These are phyloP conservation scores for Bipolaris gigantea DNA, from an alignment of 2,329 filamentous ascomycete genomes.

Conservation along the genomic window DNA sequence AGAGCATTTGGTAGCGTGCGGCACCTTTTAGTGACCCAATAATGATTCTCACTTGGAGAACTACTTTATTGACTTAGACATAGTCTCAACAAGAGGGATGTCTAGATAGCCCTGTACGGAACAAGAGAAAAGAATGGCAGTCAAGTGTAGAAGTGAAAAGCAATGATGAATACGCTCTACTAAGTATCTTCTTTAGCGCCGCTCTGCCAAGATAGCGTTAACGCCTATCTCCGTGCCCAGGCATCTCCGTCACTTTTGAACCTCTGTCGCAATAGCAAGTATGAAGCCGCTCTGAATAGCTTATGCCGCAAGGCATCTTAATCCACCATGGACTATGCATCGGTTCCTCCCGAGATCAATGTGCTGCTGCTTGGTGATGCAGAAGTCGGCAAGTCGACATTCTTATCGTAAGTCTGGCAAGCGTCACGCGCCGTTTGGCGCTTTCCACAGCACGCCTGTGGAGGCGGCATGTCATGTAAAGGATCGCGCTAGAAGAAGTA, in stretches of 20 bases:
- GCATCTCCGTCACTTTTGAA: not conserved
- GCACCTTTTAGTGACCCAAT: not conserved
- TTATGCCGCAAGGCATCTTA: not conserved
- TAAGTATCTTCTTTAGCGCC: not conserved
- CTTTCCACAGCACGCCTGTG: not conserved
- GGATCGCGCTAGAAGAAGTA: too few relatives aligned
- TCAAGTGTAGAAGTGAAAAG: too few relatives aligned
- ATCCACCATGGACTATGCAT: conserved; percentile 23
- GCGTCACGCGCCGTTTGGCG: not conserved
- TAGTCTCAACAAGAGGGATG: too few relatives aligned
- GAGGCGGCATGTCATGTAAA: not conserved
- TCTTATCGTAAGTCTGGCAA: conserved; percentile 58
- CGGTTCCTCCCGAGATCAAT: conserved; percentile 32
- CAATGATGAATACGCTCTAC: not conserved
- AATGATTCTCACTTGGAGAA: too few relatives aligned
- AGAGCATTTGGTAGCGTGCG: not conserved
- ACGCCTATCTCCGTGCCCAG: conserved; percentile 13
- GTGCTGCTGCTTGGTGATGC: conserved; percentile 62
- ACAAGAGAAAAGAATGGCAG: too few relatives aligned
- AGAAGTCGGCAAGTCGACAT: conserved; percentile 64
- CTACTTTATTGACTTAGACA: too few relatives aligned
- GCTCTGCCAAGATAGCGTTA: conserved; percentile 9
- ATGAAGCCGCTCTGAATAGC: conserved; percentile 20
- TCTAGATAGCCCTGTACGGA: too few relatives aligned
- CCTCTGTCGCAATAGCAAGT: conserved; percentile 3